Base-by-base conservation (phyloP, 1,284 basidiomycete genomes). In the Moesziomyces globuligerus region DNA sequence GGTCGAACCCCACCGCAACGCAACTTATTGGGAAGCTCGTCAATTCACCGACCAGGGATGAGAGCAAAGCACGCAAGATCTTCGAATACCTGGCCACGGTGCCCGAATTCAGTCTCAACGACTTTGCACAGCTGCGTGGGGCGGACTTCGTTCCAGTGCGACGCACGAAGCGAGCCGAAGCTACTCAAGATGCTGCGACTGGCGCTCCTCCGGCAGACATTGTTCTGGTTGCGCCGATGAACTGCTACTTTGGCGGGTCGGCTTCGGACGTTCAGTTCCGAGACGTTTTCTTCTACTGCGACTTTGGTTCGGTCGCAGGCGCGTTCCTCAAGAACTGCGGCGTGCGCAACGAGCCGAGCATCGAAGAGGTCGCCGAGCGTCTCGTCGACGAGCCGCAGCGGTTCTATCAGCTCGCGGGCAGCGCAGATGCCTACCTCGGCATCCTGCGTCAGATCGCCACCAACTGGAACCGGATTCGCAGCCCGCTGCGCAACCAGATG, bases 301-400 rank as follows among this genome's bases (percentile, higher is more conserved):
- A 97, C 83, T 97, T 95, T 82, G 95, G 94, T 0, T 80, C 87
- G 0, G 86, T 86, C 5, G 94, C 91, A 2, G 94, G 93, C 71
- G 85, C 87, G 3, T 81, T 98, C 83, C 85, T 99, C 45, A 88
- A 87, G 58, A 89, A 90, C 10, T 93, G 92, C 74, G 95, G 95
- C 20, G 92, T 94, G 18, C 90, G 90, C 77, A 89, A 88, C 48
- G 91, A 95, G 78, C 96, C 95, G 1, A 93, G 89, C 29, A 89
- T 93, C 1, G 89, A 91, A 70, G 92, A 95, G 75, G 85, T 86
- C 26, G 80, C 83, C 3, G 61, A 67, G 25, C 79, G 83, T 47
- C 68, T 83, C 10, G 64, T 81, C 7, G 55, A 36, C 24, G 64
- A 80, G 61, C 91, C 91, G 9, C 85, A 84, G 23, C 85, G 86